Percentiles rank a stretch among this genome's conserved stretches.
phyloP scores from a whole-genome alignment of 371 early-diverging fungal species.

The Fennellomyces sp. region DNA sequence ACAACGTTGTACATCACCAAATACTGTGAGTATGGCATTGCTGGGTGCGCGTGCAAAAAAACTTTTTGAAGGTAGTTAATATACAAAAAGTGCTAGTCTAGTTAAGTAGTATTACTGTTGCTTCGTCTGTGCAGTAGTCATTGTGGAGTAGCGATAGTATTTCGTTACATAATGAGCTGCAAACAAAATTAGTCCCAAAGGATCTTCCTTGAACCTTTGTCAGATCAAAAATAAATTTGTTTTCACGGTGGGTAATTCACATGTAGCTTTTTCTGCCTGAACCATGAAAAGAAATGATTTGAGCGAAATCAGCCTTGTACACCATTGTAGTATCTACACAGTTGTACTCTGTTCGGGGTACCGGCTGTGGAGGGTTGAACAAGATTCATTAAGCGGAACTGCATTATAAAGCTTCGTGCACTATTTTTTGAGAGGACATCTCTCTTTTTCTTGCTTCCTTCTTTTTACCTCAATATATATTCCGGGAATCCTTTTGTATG shows the following conservation, averaged over 20 bases:
- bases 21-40: background rate
- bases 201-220: too few species aligned
- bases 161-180: background rate
- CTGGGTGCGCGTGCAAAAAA: background rate
- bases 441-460: slow-evolving; percentile 4
- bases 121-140: too few species aligned
- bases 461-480: background rate
- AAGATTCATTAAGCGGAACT: slow-evolving; percentile 4
- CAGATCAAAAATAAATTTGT: slow-evolving; percentile 2
- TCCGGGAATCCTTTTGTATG: slow-evolving; percentile 2
- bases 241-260: background rate
- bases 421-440: background rate
- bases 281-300: background rate
- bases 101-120: too few species aligned
- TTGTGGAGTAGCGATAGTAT: background rate
- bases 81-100: too few species aligned
- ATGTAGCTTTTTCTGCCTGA: background rate
- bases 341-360: background rate
- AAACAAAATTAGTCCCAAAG: too few species aligned
- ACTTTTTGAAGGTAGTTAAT: too few species aligned
- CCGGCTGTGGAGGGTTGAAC: background rate
- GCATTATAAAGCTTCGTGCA: background rate
- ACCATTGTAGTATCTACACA: slow-evolving; percentile 2
- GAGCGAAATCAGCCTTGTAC: background rate
- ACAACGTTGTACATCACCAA: slow-evolving; percentile 4